A percentile compares a stretch with the other conserved stretches of the same genome.
These are phyloP conservation scores for Ophiostoma ips DNA, from an alignment of 2,329 filamentous ascomycete genomes.

Conservation along the genomic window DNA sequence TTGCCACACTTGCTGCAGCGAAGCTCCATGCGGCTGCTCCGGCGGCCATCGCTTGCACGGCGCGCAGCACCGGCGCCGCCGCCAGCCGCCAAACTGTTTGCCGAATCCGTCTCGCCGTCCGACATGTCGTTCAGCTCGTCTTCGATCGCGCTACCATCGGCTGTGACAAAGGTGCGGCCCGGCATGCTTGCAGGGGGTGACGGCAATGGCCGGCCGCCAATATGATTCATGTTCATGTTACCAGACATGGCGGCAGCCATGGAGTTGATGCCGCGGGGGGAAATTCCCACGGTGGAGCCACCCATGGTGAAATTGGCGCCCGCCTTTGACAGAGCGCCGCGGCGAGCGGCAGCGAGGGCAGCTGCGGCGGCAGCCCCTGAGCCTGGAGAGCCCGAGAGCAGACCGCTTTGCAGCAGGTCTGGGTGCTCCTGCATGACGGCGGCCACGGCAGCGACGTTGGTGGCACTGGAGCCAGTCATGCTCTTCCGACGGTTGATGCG, in stretches of 20 bases:
- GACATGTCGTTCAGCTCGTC: slow-evolving; percentile 54
- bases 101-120: slow-evolving; percentile 28
- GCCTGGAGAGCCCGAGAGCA: neutral
- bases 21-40: slow-evolving; percentile 69
- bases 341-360: slow-evolving; percentile 33
- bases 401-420: neutral
- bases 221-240: too few species aligned
- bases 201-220: slow-evolving; percentile 46
- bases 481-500: slow-evolving; percentile 89
- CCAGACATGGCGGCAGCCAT: slow-evolving; percentile 10
- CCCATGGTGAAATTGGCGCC: slow-evolving; percentile 26
- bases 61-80: slow-evolving; percentile 24
- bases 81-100: neutral
- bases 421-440: slow-evolving; percentile 50
- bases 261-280: slow-evolving; percentile 1
- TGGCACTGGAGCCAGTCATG: slow-evolving; percentile 58
- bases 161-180: slow-evolving; percentile 34
- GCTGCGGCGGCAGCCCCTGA: slow-evolving; percentile 41
- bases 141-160: slow-evolving; percentile 48
- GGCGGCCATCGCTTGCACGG: slow-evolving; percentile 73
- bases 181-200: slow-evolving; percentile 58
- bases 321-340: slow-evolving; percentile 40
- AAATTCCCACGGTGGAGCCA: slow-evolving; percentile 5
- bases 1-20: slow-evolving; percentile 97
- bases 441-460: slow-evolving; percentile 62